These are phyloP conservation scores for Candida palmyrensis DNA, from an alignment of 805 yeast genomes.

Conservation along the genomic window DNA sequence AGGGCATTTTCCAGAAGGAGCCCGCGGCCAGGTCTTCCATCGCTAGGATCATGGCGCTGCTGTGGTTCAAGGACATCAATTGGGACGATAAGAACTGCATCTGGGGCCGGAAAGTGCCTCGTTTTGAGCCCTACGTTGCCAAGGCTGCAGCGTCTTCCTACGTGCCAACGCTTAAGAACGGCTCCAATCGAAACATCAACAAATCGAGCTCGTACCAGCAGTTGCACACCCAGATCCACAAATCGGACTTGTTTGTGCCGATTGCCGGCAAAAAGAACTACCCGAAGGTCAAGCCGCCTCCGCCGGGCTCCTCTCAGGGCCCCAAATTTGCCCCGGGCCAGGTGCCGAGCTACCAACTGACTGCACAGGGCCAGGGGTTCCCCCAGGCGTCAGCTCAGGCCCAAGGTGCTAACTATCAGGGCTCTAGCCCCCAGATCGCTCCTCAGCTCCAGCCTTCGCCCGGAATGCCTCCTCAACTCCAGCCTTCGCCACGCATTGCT, in stretches of 20 bases:
- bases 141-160: constrained; percentile 7
- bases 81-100: constrained; percentile 38
- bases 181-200: constrained; percentile 30
- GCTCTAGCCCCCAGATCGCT: no score
- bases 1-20: constrained; percentile 26
- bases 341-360: no score
- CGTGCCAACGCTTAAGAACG: constrained; percentile 26
- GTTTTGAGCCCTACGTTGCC: constrained; percentile 21
- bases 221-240: constrained; percentile 30
- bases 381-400: no score
- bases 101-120: constrained; percentile 32
- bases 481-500: no score
- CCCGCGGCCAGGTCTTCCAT: constrained; percentile 27
- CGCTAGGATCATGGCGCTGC: constrained; percentile 25
- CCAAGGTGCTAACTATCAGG: no score
- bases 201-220: constrained; percentile 35
- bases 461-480: no score
- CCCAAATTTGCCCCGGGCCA: no score
- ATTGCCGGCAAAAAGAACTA: no score
- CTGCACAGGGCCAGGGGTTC: no score
- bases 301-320: no score
- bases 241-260: constrained; percentile 2
- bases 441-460: no score
- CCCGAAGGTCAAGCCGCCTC: no score
- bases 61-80: constrained; percentile 34